Conservation (phyloP, 2,329 filamentous ascomycete species). For the Scedosporium boydii region DNA sequence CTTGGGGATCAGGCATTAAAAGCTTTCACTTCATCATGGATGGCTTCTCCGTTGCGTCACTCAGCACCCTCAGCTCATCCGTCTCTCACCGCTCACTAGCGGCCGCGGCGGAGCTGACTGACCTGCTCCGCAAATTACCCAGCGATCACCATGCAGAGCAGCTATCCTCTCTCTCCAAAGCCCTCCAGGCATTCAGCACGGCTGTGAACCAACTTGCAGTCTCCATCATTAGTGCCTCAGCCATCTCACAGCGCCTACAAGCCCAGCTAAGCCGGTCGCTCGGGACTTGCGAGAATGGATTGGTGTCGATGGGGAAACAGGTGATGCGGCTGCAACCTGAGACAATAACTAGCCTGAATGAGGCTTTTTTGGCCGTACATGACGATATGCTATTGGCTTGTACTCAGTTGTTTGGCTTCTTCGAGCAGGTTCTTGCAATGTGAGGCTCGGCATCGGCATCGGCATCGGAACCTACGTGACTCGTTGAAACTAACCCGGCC, state of each 20-base stretch:
- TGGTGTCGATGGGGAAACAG: no score
- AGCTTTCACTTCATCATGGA: conserved; percentile 16
- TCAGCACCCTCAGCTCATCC: conserved; percentile 20
- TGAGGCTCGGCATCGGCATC: no score
- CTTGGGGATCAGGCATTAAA: no score
- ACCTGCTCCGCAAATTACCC: conserved; percentile 12
- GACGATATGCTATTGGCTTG: no score
- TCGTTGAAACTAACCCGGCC: no score
- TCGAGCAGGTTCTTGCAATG: no score
- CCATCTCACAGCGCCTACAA: conserved; percentile 21
- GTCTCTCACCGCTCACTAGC: conserved; percentile 21
- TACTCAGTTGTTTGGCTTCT: no score
- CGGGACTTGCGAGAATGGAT: neutral
- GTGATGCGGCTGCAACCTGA: no score
- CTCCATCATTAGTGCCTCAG: conserved; percentile 13
- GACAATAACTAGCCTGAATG: no score
- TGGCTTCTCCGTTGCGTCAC: conserved; percentile 23
- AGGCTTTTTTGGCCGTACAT: no score
- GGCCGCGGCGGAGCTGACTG: conserved; percentile 19
- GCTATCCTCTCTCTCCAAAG: conserved; percentile 14
- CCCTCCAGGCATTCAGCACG: conserved; percentile 17
- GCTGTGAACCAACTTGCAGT: conserved; percentile 16
- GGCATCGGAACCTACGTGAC: no score
- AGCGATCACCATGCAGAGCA: conserved; percentile 4
- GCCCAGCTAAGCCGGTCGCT: conserved; percentile 17